Evolutionary conservation across 1,284 basidiomycete genomes (phyloP), one percentile per base, ranked within the genome.

Genomic region (Malassezia obtusa): DNA sequence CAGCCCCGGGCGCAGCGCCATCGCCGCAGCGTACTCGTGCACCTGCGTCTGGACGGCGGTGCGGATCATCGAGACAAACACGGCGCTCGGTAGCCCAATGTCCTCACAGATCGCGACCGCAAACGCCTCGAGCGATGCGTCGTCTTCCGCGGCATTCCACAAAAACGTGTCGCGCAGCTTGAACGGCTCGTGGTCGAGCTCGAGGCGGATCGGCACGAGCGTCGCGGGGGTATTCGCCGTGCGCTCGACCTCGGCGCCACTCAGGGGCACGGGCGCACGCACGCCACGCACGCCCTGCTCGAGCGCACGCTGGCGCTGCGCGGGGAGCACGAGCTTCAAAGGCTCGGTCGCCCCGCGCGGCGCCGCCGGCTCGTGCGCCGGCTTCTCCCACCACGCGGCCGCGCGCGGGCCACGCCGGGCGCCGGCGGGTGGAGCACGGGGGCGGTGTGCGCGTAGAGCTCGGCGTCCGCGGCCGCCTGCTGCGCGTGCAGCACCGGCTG

Each of bases 101-200:
- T 99, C 94, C 65, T 95, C 91, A 38, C 92, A 85, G 17, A 98
- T 77, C 10, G 84, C 84, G 63, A 86, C 84, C 0, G 91, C 91
- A 68, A 98, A 95, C 33, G 83, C 76, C 67, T 94, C 88, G 2
- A 90, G 87, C 0, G 87, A 87, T 32, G 94, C 83, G 48, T 89
- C 79, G 2, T 86, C 83, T 75, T 96, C 92, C 87, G 70, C 44
- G 48, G 91, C 77, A 70, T 98, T 95, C 92, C 92, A 99, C 31
- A 92, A 82, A 75, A 98, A 95, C 0, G 92, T 91, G 73, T 99
- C 92, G 33, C 89, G 83, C 79, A 96, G 83, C 75, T 86, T 87
- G 72, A 86, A 85, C 69, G 88, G 86, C 46, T 81, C 80, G 50
- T 92, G 84, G 64, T 98, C 94, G 65, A 96, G 84, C 75, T 98